phyloP scores from a whole-genome alignment of 495 filamentous ascomycete species.

The Sporormia fimetaria region DNA sequence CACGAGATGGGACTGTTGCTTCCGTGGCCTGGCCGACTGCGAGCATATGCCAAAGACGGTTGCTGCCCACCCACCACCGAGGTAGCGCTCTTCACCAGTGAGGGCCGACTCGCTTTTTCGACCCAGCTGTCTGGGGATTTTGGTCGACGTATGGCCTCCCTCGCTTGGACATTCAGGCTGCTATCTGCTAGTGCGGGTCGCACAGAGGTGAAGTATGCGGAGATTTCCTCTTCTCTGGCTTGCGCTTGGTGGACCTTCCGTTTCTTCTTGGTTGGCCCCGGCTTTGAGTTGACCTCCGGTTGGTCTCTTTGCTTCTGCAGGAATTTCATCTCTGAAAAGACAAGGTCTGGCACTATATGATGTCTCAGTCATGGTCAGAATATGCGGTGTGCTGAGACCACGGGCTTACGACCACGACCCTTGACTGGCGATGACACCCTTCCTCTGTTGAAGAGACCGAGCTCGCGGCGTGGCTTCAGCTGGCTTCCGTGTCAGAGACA shows the following conservation, averaged over 20 bases:
- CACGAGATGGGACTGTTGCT: conserved; percentile 27
- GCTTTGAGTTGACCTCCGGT: conserved; percentile 17
- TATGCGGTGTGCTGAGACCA: conserved; percentile 11
- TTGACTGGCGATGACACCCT: conserved; percentile 48
- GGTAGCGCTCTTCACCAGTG: conserved; percentile 15
- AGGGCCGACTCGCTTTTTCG: conserved; percentile 8
- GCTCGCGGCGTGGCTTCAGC: conserved; percentile 42
- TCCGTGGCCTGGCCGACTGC: conserved; percentile 19
- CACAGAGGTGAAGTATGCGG: conserved; percentile 31
- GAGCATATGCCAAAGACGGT: conserved; percentile 29
- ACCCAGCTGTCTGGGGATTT: conserved; percentile 1
- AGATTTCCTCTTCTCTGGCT: conserved; percentile 31
- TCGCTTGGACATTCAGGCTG: conserved; percentile 26
- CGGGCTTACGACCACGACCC: conserved; percentile 37
- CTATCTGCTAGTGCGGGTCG: conserved; percentile 24
- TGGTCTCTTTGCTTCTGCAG: conserved; percentile 35
- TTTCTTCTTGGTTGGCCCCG: conserved; percentile 14
- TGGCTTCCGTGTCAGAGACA: conserved; percentile 32
- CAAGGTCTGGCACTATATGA: conserved; percentile 48
- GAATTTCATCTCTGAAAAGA: conserved; percentile 60
- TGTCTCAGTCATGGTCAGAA: conserved; percentile 11
- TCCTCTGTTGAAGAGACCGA: conserved; percentile 64
- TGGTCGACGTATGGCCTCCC: conserved; percentile 2
- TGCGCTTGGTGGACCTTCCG: conserved; percentile 27
- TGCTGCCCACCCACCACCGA: conserved; percentile 30